phyloP scores from a whole-genome alignment of 139 green algal species.

The Edaphochlamys debaryana region DNA sequence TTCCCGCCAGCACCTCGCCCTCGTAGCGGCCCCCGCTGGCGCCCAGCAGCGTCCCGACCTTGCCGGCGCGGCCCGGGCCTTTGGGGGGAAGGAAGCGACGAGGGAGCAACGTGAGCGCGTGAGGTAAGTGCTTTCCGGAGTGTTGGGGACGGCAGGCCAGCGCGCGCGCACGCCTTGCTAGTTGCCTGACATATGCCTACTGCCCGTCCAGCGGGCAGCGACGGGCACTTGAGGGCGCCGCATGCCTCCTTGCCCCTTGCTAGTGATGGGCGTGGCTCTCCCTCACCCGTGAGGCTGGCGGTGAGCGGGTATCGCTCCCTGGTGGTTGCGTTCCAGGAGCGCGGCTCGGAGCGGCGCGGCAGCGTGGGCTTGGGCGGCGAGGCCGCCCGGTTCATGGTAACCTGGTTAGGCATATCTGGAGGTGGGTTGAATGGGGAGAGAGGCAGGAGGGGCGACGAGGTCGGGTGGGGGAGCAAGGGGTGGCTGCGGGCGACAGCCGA shows the following conservation, averaged over 20 bases:
- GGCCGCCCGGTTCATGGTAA: constrained; percentile 31
- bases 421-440: no score
- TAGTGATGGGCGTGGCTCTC: no score
- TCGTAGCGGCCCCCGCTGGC: constrained; percentile 59
- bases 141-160: no score
- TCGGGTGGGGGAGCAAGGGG: no score
- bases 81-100: neutral
- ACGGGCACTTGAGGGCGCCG: neutral
- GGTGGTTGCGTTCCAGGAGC: constrained; percentile 44
- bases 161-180: no score
- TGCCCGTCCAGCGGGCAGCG: no score
- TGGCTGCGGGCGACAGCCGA: no score
- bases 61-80: constrained; percentile 67
- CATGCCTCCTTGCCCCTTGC: no score
- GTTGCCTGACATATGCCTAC: neutral
- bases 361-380: constrained; percentile 40
- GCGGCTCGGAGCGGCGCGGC: constrained; percentile 20
- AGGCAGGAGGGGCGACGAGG: no score
- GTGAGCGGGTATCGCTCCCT: constrained; percentile 63
- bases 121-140: no score
- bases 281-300: constrained; percentile 59
- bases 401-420: constrained; percentile 27
- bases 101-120: no score
- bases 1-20: constrained; percentile 69
- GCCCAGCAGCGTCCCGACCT: constrained; percentile 58